These are phyloP conservation scores for Acacia concinna DNA, from an alignment of 331 rosid species.

Conservation along the genomic window DNA sequence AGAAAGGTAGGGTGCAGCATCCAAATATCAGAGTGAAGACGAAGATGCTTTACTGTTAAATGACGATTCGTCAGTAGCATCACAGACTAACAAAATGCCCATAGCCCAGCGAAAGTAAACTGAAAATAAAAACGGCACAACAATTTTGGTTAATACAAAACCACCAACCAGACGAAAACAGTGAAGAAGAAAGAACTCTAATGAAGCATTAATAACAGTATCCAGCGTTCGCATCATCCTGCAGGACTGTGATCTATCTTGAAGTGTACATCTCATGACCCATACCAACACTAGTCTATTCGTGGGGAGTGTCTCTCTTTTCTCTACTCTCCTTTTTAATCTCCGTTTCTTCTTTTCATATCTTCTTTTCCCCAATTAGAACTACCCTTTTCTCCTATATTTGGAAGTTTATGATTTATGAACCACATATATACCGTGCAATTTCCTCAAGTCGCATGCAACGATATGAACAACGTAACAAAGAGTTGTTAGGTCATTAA, in stretches of 20 bases:
- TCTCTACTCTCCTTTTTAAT: not conserved
- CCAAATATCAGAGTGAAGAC: slow-evolving; percentile 27
- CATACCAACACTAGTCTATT: not conserved
- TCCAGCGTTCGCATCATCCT: not conserved
- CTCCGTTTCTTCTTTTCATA: not conserved
- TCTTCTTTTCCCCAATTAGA: no score
- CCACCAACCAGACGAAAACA: not conserved
- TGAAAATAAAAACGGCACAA: slow-evolving; percentile 33
- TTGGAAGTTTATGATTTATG: slow-evolving; percentile 16
- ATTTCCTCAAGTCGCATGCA: no score
- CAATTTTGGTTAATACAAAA: slow-evolving; percentile 3
- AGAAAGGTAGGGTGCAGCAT: not conserved
- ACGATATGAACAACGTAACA: no score
- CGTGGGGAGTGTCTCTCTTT: not conserved
- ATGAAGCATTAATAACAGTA: slow-evolving; percentile 17
- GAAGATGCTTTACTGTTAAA: slow-evolving; percentile 72
- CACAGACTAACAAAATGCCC: slow-evolving; percentile 95
- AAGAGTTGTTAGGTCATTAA: slow-evolving; percentile 9
- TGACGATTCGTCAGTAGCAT: slow-evolving; percentile 89
- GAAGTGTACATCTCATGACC: not conserved
- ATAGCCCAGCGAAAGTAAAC: slow-evolving; percentile 96
- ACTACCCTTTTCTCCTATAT: not conserved
- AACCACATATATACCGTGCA: not conserved
- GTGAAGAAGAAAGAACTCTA: not conserved
- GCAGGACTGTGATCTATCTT: not conserved